Percentiles rank a stretch among this genome's conserved stretches.
Conservation (phyloP, 768 basidiomycete genomes). For the Crassisporium funariophilum region DNA sequence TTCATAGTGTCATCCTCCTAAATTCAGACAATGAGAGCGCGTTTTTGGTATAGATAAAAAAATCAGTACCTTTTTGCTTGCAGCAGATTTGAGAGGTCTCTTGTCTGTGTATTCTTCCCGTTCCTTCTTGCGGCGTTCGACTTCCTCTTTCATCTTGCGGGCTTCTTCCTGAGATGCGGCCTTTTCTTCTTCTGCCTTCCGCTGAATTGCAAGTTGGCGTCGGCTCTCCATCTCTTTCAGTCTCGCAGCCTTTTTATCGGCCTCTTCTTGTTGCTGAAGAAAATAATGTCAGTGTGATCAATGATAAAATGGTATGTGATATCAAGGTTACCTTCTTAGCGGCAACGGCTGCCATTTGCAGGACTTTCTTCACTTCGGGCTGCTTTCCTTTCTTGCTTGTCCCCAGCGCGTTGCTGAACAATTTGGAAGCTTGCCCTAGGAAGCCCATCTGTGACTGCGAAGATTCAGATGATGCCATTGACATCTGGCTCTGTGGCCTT, state of each 20-base stretch:
- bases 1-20: constrained; percentile 72
- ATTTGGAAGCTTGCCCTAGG: constrained; percentile 69
- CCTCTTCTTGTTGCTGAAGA: constrained; percentile 83
- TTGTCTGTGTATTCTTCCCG: constrained; percentile 78
- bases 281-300: constrained; percentile 7
- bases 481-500: constrained; percentile 57
- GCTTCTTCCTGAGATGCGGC: constrained; percentile 65
- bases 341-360: constrained; percentile 79
- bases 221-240: constrained; percentile 83
- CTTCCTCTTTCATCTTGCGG: constrained; percentile 69
- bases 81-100: constrained; percentile 51
- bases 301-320: not conserved
- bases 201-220: constrained; percentile 67
- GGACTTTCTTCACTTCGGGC: constrained; percentile 73
- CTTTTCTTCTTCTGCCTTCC: constrained; percentile 82
- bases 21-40: constrained; percentile 9
- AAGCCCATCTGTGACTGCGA: constrained; percentile 60
- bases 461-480: constrained; percentile 51
- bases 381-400: constrained; percentile 66
- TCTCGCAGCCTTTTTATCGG: constrained; percentile 73
- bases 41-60: not conserved
- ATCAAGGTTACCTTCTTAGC: constrained; percentile 81
- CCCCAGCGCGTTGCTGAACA: constrained; percentile 68
- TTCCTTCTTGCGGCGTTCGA: constrained; percentile 79
- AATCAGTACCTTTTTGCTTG: constrained; percentile 56